These are phyloP conservation scores for Mycena sanguinolenta DNA, from an alignment of 768 basidiomycete genomes.

Conservation along the genomic window DNA sequence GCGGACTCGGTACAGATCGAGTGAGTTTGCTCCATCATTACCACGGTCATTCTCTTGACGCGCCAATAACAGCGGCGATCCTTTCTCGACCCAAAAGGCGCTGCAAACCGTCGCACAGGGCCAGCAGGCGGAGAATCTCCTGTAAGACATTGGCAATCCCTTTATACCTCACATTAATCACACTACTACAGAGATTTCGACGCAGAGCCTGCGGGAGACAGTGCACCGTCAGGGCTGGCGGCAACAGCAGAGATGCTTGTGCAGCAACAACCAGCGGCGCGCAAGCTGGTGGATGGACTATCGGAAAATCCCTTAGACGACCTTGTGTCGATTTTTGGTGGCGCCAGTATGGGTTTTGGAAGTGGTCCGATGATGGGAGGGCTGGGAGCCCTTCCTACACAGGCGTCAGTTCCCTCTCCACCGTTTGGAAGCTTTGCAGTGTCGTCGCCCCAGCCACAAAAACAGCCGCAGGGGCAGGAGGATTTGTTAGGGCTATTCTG, in stretches of 20 bases:
- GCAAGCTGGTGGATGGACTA: constrained; percentile 80
- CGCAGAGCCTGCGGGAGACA: constrained; percentile 71
- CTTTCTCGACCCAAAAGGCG: constrained; percentile 81
- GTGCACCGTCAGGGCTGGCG: constrained; percentile 81
- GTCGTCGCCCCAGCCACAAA: constrained; percentile 36
- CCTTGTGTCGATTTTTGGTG: constrained; percentile 92
- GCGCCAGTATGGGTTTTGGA: constrained; percentile 54
- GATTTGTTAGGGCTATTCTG: constrained; percentile 68
- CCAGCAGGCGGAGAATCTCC: constrained; percentile 93
- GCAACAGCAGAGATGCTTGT: constrained; percentile 82
- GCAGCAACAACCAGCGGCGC: constrained; percentile 75
- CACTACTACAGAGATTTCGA: constrained; percentile 77
- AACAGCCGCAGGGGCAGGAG: constrained; percentile 54
- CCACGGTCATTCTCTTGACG: background rate
- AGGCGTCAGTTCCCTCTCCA: no score
- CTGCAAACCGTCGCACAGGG: constrained; percentile 92
- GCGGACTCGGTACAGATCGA: constrained; percentile 81
- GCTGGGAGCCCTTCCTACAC: constrained; percentile 36
- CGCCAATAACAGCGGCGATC: constrained; percentile 59
- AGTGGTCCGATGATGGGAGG: no score
- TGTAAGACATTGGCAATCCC: constrained; percentile 65
- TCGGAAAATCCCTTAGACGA: constrained; percentile 94
- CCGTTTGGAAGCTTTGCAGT: constrained; percentile 44
- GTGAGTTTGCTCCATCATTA: constrained; percentile 51
- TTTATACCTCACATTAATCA: background rate